A percentile compares a stretch with the other conserved stretches of the same genome.
These are phyloP conservation scores for Stachybotrys elegans DNA, from an alignment of 2,329 filamentous ascomycete species.

Conservation along the genomic window DNA sequence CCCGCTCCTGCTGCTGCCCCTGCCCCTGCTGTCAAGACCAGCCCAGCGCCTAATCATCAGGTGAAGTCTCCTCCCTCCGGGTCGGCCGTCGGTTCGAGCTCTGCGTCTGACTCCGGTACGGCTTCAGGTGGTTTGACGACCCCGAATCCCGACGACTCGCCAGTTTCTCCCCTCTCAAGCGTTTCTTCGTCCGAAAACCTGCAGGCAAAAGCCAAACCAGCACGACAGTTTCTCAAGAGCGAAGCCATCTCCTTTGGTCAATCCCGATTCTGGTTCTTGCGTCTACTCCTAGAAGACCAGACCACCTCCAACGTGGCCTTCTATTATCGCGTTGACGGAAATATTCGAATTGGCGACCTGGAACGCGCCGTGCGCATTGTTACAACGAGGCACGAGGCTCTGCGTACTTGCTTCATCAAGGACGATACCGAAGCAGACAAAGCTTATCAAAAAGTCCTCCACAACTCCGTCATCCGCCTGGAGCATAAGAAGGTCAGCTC, in stretches of 20 bases:
- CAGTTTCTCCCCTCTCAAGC: not conserved
- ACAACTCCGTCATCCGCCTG: conserved; percentile 17
- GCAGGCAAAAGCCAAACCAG: too few species aligned
- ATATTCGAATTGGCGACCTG: conserved; percentile 22
- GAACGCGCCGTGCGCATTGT: conserved; percentile 25
- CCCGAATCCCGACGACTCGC: not conserved
- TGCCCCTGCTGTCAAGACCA: not conserved
- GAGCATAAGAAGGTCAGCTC: conserved; percentile 14
- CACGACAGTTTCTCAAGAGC: conserved; percentile 6
- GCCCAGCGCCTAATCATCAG: not conserved
- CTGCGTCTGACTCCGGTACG: not conserved
- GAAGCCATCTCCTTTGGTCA: conserved; percentile 33
- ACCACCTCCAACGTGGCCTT: conserved; percentile 34
- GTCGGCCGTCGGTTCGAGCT: not conserved
- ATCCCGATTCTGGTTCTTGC: conserved; percentile 35
- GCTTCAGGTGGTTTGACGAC: not conserved
- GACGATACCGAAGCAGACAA: conserved; percentile 12
- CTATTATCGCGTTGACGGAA: conserved; percentile 24
- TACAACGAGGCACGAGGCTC: conserved; percentile 23
- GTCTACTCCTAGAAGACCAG: conserved; percentile 25
- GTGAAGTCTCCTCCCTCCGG: not conserved
- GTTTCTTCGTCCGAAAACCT: too few species aligned
- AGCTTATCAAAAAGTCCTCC: conserved; percentile 18
- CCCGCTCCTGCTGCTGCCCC: too few species aligned
- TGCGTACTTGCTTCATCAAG: conserved; percentile 25